Percentiles rank a stretch among this genome's conserved stretches.
Conservation (phyloP, 805 yeast genomes). For the Schizosaccharomyces cryophilus region DNA sequence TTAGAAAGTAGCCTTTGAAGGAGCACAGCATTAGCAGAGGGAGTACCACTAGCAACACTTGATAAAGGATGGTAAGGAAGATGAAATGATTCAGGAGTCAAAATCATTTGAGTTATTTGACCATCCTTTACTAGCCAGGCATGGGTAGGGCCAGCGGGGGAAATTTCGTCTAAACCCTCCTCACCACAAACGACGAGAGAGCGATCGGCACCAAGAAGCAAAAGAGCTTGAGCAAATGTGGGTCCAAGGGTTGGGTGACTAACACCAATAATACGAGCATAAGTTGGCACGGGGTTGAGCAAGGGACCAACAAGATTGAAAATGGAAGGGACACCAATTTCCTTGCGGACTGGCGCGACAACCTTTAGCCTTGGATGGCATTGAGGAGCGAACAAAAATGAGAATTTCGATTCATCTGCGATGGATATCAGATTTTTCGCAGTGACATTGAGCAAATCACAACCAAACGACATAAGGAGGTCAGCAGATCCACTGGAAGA, state of each 20-base stretch:
- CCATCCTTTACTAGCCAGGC: constrained; percentile 31
- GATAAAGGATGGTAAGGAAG: constrained; percentile 44
- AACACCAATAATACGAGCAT: constrained; percentile 73
- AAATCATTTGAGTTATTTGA: constrained; percentile 11
- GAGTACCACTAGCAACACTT: constrained; percentile 62
- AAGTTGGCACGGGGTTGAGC: constrained; percentile 65
- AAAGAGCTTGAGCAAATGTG: constrained; percentile 63
- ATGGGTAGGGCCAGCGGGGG: constrained; percentile 63
- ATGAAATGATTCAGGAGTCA: constrained; percentile 54
- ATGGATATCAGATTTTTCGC: constrained; percentile 34
- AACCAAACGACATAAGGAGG: constrained; percentile 53
- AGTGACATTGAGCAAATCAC: constrained; percentile 50
- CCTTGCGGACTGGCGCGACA: constrained; percentile 54
- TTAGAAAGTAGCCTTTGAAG: constrained; percentile 27
- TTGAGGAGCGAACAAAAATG: constrained; percentile 72
- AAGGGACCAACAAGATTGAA: constrained; percentile 88
- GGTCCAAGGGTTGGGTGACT: constrained; percentile 56
- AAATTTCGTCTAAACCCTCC: constrained; percentile 76
- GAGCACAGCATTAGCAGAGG: constrained; percentile 51
- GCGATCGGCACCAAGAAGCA: constrained; percentile 18
- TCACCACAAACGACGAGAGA: constrained; percentile 87
- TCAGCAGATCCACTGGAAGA: constrained; percentile 89
- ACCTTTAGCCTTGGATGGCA: constrained; percentile 80
- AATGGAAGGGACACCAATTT: constrained; percentile 72
- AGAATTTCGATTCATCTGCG: constrained; percentile 24